A percentile compares a stretch with the other conserved stretches of the same genome.
Evolutionary conservation across 1,284 basidiomycete genomes (phyloP).

Genomic region (Ustilago xerochloae): DNA sequence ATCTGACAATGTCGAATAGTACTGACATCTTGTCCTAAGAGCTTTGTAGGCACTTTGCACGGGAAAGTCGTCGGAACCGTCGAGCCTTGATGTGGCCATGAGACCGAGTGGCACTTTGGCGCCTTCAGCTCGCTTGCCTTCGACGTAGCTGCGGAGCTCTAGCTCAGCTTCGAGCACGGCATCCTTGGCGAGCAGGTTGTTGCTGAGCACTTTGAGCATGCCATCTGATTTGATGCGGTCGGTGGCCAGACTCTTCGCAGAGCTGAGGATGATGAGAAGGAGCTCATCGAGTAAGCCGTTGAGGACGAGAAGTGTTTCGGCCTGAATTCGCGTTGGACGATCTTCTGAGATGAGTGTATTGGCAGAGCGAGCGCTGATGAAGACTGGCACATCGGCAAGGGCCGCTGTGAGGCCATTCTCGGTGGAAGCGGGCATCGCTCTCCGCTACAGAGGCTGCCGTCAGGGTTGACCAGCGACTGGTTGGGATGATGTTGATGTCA

Average conservation of each 20-base stretch:
- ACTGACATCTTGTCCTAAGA: conserved; percentile 55
- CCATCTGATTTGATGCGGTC: conserved; percentile 64
- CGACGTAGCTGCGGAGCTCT: conserved; percentile 57
- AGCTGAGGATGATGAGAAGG: conserved; percentile 53
- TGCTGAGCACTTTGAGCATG: conserved; percentile 56
- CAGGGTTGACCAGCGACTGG: not conserved
- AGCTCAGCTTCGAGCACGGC: conserved; percentile 64
- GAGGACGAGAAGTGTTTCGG: conserved; percentile 54
- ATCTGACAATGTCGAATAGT: conserved; percentile 60
- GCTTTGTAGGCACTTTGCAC: conserved; percentile 58
- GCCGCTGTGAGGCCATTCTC: conserved; percentile 1
- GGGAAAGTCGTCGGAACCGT: conserved; percentile 59
- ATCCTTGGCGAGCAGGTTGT: conserved; percentile 59
- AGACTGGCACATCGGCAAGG: conserved; percentile 30
- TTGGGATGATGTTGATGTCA: too few relatives aligned
- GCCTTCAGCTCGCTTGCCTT: conserved; percentile 60
- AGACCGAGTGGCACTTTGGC: conserved; percentile 59
- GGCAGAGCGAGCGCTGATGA: conserved; percentile 59
- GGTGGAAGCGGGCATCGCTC: conserved; percentile 21
- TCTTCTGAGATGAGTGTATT: conserved; percentile 60
- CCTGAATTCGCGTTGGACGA: conserved; percentile 62
- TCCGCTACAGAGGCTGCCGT: too few relatives aligned
- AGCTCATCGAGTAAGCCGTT: conserved; percentile 62
- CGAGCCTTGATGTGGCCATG: conserved; percentile 59
- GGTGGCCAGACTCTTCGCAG: conserved; percentile 58